A percentile compares a stretch with the other conserved stretches of the same genome.
Conservation (phyloP, 2,329 filamentous ascomycete genomes). For the Beauveria varroae region DNA sequence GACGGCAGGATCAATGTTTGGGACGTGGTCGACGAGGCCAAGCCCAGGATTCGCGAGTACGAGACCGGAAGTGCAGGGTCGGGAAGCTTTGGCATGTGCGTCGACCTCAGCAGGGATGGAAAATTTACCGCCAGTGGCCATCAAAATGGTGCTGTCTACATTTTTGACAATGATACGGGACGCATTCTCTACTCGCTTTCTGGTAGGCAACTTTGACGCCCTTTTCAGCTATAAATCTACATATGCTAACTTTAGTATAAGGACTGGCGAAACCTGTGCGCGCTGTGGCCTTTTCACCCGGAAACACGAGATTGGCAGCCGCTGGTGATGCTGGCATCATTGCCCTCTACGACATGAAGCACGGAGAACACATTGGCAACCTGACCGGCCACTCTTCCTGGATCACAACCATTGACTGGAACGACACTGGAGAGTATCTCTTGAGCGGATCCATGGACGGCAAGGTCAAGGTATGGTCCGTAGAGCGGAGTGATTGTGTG, state of each 20-base stretch:
- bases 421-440: constrained; percentile 82
- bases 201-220: constrained; percentile 39
- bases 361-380: constrained; percentile 87
- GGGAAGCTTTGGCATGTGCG: constrained; percentile 81
- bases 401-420: constrained; percentile 92
- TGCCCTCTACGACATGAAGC: constrained; percentile 83
- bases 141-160: constrained; percentile 83
- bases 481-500: constrained; percentile 76
- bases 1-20: constrained; percentile 87
- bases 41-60: constrained; percentile 67
- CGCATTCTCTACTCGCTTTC: constrained; percentile 79
- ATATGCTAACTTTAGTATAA: constrained; percentile 26
- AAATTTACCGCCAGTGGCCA: constrained; percentile 86
- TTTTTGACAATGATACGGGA: constrained; percentile 89
- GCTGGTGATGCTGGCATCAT: constrained; percentile 86
- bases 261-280: constrained; percentile 84
- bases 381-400: constrained; percentile 73
- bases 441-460: constrained; percentile 85
- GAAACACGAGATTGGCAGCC: constrained; percentile 74
- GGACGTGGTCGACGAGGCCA: constrained; percentile 53
- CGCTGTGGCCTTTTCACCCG: constrained; percentile 80
- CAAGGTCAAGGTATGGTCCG: constrained; percentile 92
- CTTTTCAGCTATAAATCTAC: neutral
- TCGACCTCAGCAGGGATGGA: constrained; percentile 75
- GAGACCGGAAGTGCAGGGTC: constrained; percentile 66